Conservation (phyloP, 1,139 yeast genomes). For the Zygoascus meyerae region DNA sequence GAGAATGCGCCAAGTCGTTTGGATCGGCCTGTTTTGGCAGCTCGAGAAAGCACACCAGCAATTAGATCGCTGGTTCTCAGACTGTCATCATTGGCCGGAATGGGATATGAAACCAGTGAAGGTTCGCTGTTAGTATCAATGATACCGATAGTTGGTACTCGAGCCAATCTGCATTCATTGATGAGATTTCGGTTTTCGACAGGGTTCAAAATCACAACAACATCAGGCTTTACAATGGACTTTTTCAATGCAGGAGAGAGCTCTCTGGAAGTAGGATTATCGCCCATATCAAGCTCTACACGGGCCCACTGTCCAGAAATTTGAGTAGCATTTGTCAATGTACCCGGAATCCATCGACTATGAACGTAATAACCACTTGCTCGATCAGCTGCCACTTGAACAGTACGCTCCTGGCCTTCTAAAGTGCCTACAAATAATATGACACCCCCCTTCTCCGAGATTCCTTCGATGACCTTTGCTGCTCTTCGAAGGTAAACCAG, state of each 20-base stretch:
- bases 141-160: slow-evolving; percentile 90
- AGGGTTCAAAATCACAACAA: slow-evolving; percentile 82
- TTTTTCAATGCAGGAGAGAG: slow-evolving; percentile 38
- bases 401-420: slow-evolving; percentile 66
- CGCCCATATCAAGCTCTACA: slow-evolving; percentile 64
- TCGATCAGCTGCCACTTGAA: slow-evolving; percentile 75
- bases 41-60: slow-evolving; percentile 74
- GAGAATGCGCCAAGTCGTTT: slow-evolving; percentile 45
- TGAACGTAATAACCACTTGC: slow-evolving; percentile 76
- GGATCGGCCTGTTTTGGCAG: slow-evolving; percentile 73
- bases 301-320: slow-evolving; percentile 55
- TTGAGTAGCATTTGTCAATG: slow-evolving; percentile 77
- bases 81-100: slow-evolving; percentile 96
- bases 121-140: slow-evolving; percentile 95
- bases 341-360: slow-evolving; percentile 91
- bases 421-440: slow-evolving; percentile 81
- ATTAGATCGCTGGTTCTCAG: slow-evolving; percentile 72
- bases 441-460: slow-evolving; percentile 79
- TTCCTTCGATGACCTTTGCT: slow-evolving; percentile 68
- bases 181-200: slow-evolving; percentile 78
- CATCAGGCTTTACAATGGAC: slow-evolving; percentile 67
- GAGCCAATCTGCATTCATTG: slow-evolving; percentile 71
- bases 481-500: slow-evolving; percentile 71
- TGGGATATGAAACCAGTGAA: slow-evolving; percentile 80
- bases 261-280: slow-evolving; percentile 52